Conservation (phyloP, 148 eudicot genomes). For the Rheum nobile region DNA sequence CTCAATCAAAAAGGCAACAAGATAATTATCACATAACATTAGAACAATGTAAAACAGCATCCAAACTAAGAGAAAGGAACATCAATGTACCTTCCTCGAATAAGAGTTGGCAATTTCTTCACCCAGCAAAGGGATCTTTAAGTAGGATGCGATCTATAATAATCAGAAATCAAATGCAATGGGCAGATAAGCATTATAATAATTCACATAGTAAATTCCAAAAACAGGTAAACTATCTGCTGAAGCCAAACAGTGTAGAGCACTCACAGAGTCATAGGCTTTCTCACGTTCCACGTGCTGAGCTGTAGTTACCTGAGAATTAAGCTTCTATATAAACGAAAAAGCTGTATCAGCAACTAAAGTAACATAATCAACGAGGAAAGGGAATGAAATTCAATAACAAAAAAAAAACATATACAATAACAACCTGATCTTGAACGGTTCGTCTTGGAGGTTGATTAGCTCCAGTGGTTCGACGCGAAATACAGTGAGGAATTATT, state of each 20-base stretch:
- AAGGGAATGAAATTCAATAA: background rate
- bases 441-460: slow-evolving; percentile 51
- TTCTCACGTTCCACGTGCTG: slow-evolving; percentile 92
- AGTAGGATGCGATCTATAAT: slow-evolving; percentile 61
- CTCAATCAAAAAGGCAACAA: background rate
- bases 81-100: slow-evolving; percentile 50
- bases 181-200: background rate
- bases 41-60: background rate
- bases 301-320: slow-evolving; percentile 84
- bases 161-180: background rate
- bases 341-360: background rate
- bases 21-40: background rate
- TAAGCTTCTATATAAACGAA: slow-evolving; percentile 47
- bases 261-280: slow-evolving; percentile 75
- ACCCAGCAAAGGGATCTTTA: slow-evolving; percentile 71
- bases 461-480: slow-evolving; percentile 71
- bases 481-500: slow-evolving; percentile 73
- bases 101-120: slow-evolving; percentile 64
- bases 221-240: background rate
- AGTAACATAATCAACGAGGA: background rate
- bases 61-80: background rate
- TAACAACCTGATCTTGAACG: slow-evolving; percentile 72
- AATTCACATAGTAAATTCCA: background rate
- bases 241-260: background rate
- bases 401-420: background rate